Base-by-base conservation (phyloP, 148 eudicot genomes). In the Chenopodium berlandieri region DNA sequence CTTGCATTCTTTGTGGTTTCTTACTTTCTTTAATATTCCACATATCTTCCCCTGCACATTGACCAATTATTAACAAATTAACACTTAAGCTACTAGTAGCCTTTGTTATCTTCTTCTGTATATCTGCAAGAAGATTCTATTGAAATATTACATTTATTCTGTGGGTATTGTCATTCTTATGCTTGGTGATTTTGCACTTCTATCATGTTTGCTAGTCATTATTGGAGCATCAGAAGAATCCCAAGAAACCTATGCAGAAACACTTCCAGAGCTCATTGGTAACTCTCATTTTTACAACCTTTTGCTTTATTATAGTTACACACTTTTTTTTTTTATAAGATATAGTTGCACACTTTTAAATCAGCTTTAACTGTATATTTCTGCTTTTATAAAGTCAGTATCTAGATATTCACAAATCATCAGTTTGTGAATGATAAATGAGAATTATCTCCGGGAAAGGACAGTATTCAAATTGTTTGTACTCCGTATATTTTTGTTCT, bases 191-290 rank as follows among this genome's bases (percentile, higher is more conserved):
- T 65, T 50, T 66, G 58, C 71, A 23, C 31, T 52, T 69, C 54
- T 85, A 50, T 70, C 69, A 80, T 86, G 84, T 63, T 50, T 80
- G 64, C 58, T 92, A 95, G 99, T 93, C 99, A 78, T 86, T 95
- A 80, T 80, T 92, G 79, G 99, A 95, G 88, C 92, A 95, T 85
- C 99, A 95, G 82, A 95, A 91, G 89, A 91, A 92, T 84, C 97
- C 92, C 79, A 95, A 91, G 86, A 92, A 90, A 87, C 92, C 93
- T 62, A 68, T 95, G 86, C 96, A 90, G 80, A 95, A 93, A 84
- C 99, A 95, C 87, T 95, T 93, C 83, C 93, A 91, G 78, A 91
- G 87, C 86, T 95, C 97, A 58, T 79, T 95, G 97, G 99, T 94
- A 81, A 83, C 64, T 81, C 60, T 75, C 56, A 8, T 22, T 62